Evolutionary conservation across 306 rosid species (phyloP).

Genomic region (Erythrophleum fordii): DNA sequence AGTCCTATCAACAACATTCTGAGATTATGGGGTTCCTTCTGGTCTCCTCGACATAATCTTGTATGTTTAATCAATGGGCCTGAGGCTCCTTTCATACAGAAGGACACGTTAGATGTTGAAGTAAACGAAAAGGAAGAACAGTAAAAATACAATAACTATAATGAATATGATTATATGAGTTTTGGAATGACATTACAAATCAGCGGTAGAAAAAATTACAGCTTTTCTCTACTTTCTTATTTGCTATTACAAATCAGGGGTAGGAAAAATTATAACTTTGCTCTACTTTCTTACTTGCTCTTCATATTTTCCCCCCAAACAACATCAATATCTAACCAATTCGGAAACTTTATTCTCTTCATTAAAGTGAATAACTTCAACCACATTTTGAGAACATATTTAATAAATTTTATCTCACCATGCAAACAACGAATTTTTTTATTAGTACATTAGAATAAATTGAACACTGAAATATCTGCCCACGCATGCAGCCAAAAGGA

Average conservation of each 20-base stretch:
- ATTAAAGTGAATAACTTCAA: not conserved
- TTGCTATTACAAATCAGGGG: not conserved
- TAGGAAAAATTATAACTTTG: not conserved
- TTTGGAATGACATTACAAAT: not conserved
- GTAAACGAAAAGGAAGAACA: not conserved
- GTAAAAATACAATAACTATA: not conserved
- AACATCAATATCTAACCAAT: not conserved
- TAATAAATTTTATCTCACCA: slow-evolving; percentile 12
- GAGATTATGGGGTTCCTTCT: no score
- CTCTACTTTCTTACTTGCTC: not conserved
- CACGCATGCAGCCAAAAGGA: not conserved
- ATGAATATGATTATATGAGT: not conserved
- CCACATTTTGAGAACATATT: not conserved
- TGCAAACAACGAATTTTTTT: not conserved
- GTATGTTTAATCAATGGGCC: not conserved
- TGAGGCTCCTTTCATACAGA: not conserved
- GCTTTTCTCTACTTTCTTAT: not conserved
- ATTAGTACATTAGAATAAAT: not conserved
- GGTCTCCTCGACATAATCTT: no score
- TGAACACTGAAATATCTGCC: not conserved
- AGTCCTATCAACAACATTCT: no score
- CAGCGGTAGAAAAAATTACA: not conserved
- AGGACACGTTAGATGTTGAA: not conserved
- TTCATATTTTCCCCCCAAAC: not conserved
- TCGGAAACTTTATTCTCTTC: not conserved